Percentiles rank a stretch among this genome's conserved stretches.
Conservation (phyloP, 2,329 filamentous ascomycete species). For the Calonectria pseudoturangicola region DNA sequence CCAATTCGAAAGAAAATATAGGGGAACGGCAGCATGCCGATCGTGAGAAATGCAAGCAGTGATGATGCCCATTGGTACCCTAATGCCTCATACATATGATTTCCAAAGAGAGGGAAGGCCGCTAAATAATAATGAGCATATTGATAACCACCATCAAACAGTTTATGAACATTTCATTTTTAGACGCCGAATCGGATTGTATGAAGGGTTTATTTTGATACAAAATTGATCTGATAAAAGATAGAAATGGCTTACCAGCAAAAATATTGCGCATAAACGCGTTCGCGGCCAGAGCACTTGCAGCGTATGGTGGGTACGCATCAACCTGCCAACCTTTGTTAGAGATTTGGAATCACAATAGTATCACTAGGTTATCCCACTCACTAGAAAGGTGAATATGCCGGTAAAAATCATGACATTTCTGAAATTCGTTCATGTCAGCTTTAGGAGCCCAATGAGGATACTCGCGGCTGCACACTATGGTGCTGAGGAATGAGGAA, state of each 20-base stretch:
- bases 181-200: no score
- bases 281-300: slow-evolving; percentile 3
- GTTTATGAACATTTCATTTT: no score
- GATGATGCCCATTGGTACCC: slow-evolving; percentile 82
- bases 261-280: slow-evolving; percentile 13
- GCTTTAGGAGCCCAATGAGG: neutral
- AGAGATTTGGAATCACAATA: neutral
- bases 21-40: slow-evolving; percentile 78
- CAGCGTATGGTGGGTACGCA: slow-evolving; percentile 6
- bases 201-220: no score
- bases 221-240: no score
- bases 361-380: neutral
- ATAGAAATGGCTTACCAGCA: neutral
- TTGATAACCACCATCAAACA: neutral
- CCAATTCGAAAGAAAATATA: slow-evolving; percentile 78
- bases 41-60: slow-evolving; percentile 75
- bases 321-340: neutral
- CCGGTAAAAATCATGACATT: slow-evolving; percentile 3
- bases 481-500: no score
- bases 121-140: slow-evolving; percentile 80
- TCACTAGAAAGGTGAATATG: slow-evolving; percentile 3
- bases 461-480: no score
- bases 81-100: slow-evolving; percentile 81
- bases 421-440: neutral
- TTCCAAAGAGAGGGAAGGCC: slow-evolving; percentile 84